phyloP scores from a whole-genome alignment of 148 eudicot genomes.

The Spergularia bocconei region DNA sequence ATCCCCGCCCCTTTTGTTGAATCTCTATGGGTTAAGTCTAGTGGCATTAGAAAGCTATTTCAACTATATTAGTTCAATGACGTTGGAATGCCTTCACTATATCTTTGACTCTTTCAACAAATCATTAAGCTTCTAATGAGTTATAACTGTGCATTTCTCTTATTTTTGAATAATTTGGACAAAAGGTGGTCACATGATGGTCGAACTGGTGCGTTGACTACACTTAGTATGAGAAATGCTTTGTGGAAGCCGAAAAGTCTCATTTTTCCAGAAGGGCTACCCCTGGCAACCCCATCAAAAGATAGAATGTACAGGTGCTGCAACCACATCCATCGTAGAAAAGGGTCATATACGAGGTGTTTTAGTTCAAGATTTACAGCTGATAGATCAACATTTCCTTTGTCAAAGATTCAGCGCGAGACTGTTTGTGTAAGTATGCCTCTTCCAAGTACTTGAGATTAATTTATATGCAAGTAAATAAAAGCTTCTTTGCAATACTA shows the following conservation, averaged over 20 bases:
- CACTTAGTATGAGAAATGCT: slow-evolving; percentile 29
- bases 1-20: not conserved
- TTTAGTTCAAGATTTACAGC: slow-evolving; percentile 46
- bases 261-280: slow-evolving; percentile 22
- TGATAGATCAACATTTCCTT: slow-evolving; percentile 52
- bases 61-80: not conserved
- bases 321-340: slow-evolving; percentile 38
- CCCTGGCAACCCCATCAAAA: slow-evolving; percentile 19
- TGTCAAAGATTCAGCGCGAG: slow-evolving; percentile 37
- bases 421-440: slow-evolving; percentile 51
- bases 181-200: slow-evolving; percentile 40
- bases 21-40: not conserved
- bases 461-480: not conserved
- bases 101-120: not conserved
- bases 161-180: slow-evolving; percentile 13
- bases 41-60: not conserved
- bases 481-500: not conserved
- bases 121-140: not conserved
- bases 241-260: slow-evolving; percentile 25
- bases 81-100: not conserved
- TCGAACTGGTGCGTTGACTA: slow-evolving; percentile 22
- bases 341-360: slow-evolving; percentile 32
- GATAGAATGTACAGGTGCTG: slow-evolving; percentile 36
- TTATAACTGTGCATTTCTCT: not conserved
- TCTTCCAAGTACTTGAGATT: slow-evolving; percentile 21